Conservation (phyloP, 306 rosid genomes). For the Acacia acuminata region DNA sequence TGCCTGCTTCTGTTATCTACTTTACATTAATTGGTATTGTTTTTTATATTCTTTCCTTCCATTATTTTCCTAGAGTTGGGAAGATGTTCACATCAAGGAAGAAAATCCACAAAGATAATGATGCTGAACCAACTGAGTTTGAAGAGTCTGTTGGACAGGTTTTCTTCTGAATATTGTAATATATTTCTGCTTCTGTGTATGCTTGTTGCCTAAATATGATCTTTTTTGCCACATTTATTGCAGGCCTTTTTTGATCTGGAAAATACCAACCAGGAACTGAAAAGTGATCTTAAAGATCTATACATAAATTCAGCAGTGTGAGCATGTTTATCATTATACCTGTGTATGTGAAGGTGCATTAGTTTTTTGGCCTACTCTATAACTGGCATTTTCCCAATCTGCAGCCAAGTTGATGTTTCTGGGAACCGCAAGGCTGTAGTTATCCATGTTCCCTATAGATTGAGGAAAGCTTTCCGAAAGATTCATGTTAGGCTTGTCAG, state of each 20-base stretch:
- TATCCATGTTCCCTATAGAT: constrained; percentile 73
- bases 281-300: constrained; percentile 89
- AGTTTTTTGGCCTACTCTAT: not conserved
- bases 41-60: not conserved
- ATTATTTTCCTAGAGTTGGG: constrained; percentile 18
- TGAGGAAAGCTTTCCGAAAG: constrained; percentile 84
- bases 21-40: not conserved
- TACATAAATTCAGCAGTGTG: constrained; percentile 85
- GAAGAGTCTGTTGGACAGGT: constrained; percentile 87
- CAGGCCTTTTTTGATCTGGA: constrained; percentile 84
- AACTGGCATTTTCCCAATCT: not conserved
- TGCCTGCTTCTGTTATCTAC: not conserved
- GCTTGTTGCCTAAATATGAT: not conserved
- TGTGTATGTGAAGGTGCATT: not conserved
- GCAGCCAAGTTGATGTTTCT: constrained; percentile 76
- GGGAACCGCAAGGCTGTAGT: constrained; percentile 90
- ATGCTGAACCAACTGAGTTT: constrained; percentile 68
- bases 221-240: not conserved
- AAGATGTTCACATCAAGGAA: constrained; percentile 71
- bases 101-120: constrained; percentile 74
- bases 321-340: not conserved
- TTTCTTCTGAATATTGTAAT: not conserved
- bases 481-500: constrained; percentile 82
- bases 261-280: constrained; percentile 75
- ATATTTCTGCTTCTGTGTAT: not conserved